Evolutionary conservation across 352 stramenopile genomes (phyloP).

Genomic region (Blastocystis sp.): DNA sequence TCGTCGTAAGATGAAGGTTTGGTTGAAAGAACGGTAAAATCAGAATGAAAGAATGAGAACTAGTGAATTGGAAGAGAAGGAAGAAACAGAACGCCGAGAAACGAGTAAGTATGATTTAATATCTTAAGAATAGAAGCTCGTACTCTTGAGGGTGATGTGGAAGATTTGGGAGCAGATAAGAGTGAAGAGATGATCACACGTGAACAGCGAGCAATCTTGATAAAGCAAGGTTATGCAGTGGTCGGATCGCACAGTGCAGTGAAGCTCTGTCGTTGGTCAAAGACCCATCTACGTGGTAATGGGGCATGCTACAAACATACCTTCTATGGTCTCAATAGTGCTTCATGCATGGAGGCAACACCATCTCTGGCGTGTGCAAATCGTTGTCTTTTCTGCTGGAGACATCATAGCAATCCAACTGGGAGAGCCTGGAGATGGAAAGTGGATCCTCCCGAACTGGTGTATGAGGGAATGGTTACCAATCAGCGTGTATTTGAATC

Average conservation of each 20-base stretch:
- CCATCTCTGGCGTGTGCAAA: conserved; percentile 94
- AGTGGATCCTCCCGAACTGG: conserved; percentile 88
- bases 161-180: conserved; percentile 53
- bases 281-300: conserved; percentile 91
- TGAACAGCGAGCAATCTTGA: conserved; percentile 86
- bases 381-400: conserved; percentile 91
- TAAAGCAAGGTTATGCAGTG: conserved; percentile 96
- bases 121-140: neutral
- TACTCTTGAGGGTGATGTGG: neutral
- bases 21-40: conserved; percentile 10
- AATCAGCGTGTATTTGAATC: conserved; percentile 80
- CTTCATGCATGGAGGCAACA: conserved; percentile 95
- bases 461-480: conserved; percentile 87
- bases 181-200: conserved; percentile 88
- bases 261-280: conserved; percentile 97
- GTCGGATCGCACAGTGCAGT: conserved; percentile 95
- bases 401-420: conserved; percentile 97
- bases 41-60: neutral
- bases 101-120: neutral
- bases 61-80: conserved; percentile 4
- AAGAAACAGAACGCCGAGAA: neutral
- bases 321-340: conserved; percentile 93
- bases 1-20: conserved; percentile 14
- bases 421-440: conserved; percentile 96
- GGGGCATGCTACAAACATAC: conserved; percentile 98